Conservation (phyloP, 2,329 filamentous ascomycete species). For the Spiromastix sp. region DNA sequence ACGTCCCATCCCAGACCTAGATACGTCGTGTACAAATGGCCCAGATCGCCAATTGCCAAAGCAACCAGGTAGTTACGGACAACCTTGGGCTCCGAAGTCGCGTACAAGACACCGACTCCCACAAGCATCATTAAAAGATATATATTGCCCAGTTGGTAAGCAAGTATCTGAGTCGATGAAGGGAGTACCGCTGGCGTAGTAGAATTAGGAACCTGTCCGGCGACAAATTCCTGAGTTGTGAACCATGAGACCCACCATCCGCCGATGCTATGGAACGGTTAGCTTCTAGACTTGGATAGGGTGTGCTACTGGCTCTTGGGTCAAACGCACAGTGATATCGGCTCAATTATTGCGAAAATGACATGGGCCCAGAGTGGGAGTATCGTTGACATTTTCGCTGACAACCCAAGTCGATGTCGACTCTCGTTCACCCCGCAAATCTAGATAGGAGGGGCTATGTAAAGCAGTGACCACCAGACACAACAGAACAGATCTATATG, state of each 20-base stretch:
- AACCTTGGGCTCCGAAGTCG: constrained; percentile 54
- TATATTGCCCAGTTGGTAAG: constrained; percentile 58
- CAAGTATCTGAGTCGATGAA: constrained; percentile 43
- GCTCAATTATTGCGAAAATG: constrained; percentile 59
- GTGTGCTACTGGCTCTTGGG: constrained; percentile 1
- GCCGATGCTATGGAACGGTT: constrained; percentile 38
- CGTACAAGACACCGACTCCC: constrained; percentile 53
- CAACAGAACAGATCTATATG: too few relatives aligned
- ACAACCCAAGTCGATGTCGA: too few relatives aligned
- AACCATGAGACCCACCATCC: constrained; percentile 49
- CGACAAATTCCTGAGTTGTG: constrained; percentile 52
- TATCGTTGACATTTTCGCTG: constrained; percentile 34
- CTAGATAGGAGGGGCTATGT: too few relatives aligned
- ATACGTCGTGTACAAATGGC: constrained; percentile 55
- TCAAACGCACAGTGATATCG: constrained; percentile 46
- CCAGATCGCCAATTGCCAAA: constrained; percentile 54
- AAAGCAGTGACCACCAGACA: too few relatives aligned
- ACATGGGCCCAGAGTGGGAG: constrained; percentile 55
- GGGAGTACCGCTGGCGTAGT: constrained; percentile 20
- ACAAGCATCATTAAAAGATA: constrained; percentile 58
- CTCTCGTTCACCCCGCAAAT: too few relatives aligned
- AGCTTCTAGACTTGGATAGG: constrained; percentile 7
- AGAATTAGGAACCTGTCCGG: constrained; percentile 45
- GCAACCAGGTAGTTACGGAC: constrained; percentile 58
- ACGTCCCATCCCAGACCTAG: constrained; percentile 46